Evolutionary conservation across 2,329 filamentous ascomycete species (phyloP).

Genomic region (Microdochium nivale): DNA sequence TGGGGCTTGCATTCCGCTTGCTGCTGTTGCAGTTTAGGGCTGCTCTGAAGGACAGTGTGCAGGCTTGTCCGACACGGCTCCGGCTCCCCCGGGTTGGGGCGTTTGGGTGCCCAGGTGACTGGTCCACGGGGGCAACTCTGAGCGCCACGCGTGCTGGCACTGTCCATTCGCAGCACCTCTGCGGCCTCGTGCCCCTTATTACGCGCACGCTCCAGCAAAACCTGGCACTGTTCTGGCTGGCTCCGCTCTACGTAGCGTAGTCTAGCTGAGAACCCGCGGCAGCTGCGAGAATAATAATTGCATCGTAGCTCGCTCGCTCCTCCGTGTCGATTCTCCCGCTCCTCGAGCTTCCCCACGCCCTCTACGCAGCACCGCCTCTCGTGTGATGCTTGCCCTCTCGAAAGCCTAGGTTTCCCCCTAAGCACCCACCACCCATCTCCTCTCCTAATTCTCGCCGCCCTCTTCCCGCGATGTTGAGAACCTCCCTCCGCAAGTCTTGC

Average conservation of each 20-base stretch:
- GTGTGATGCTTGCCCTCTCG: constrained; percentile 1
- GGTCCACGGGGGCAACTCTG: too few species aligned
- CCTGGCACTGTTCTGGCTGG: not conserved
- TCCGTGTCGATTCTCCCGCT: not conserved
- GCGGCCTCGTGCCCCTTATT: not conserved
- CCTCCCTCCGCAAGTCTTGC: constrained; percentile 56
- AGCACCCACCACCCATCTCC: not conserved
- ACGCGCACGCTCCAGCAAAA: not conserved
- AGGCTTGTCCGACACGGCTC: not conserved
- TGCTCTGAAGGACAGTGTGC: not conserved
- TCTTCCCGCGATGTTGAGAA: constrained; percentile 59
- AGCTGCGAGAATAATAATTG: constrained; percentile 1
- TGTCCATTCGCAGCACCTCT: not conserved
- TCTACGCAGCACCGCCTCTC: not conserved
- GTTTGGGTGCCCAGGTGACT: not conserved
- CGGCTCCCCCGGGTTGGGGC: not conserved
- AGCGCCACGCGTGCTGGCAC: too few species aligned
- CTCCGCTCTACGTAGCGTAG: not conserved
- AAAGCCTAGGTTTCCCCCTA: not conserved
- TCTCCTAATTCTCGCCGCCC: not conserved
- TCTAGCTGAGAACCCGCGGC: not conserved
- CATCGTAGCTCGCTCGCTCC: not conserved
- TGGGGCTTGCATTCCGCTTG: not conserved
- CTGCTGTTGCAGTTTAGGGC: not conserved
- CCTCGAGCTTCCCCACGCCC: not conserved